phyloP scores from a whole-genome alignment of 2,329 filamentous ascomycete species.

The Coccinonectria pachysandricola region DNA sequence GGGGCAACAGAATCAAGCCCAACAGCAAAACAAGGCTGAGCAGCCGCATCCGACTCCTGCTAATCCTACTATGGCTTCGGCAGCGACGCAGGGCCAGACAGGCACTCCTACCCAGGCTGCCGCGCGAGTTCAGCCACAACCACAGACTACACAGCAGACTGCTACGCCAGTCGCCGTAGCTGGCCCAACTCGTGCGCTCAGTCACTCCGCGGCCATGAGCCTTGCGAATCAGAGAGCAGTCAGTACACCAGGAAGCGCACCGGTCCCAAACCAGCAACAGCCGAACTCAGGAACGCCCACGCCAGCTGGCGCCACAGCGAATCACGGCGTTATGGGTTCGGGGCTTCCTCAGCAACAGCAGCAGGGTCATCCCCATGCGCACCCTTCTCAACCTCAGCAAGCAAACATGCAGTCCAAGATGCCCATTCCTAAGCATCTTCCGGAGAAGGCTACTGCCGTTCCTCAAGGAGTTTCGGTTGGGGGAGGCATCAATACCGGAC shows the following conservation, averaged over 20 bases:
- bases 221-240: conserved; percentile 34
- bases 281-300: conserved; percentile 21
- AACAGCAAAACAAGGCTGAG: conserved; percentile 19
- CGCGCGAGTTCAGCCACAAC: conserved; percentile 36
- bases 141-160: conserved; percentile 42
- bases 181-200: conserved; percentile 32
- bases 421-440: conserved; percentile 72
- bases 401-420: conserved; percentile 50
- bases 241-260: conserved; percentile 23
- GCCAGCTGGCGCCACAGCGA: conserved; percentile 18
- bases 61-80: conserved; percentile 34
- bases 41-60: conserved; percentile 32
- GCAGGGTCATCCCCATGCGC: conserved; percentile 34
- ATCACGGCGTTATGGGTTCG: conserved; percentile 23
- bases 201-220: conserved; percentile 39
- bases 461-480: conserved; percentile 64
- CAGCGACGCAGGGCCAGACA: conserved; percentile 27
- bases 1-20: conserved; percentile 16
- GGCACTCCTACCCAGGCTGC: conserved; percentile 40
- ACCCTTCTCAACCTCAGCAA: conserved; percentile 33
- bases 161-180: conserved; percentile 28
- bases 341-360: conserved; percentile 18
- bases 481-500: conserved; percentile 49
- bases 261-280: conserved; percentile 21
- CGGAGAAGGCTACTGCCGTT: conserved; percentile 53